phyloP scores from a whole-genome alignment of 352 stramenopile species.

The Nothophytophthora sp. region DNA sequence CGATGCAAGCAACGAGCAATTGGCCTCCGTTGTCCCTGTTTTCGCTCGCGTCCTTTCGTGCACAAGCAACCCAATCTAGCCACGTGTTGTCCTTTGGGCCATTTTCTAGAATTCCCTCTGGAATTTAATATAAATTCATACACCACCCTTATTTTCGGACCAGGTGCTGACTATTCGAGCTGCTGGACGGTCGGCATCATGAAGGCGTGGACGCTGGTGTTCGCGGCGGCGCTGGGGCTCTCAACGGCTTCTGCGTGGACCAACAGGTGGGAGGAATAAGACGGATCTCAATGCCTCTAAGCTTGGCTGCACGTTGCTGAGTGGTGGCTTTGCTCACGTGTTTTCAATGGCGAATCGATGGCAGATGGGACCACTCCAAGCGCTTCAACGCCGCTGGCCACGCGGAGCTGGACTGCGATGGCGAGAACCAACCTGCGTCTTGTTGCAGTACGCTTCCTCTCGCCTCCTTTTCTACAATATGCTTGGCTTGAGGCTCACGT shows the following conservation, averaged over 20 bases:
- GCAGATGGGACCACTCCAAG: slow-evolving; percentile 83
- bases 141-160: no score
- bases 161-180: not conserved
- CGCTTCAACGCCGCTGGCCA: slow-evolving; percentile 67
- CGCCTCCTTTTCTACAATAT: not conserved
- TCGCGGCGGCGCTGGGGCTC: slow-evolving; percentile 13
- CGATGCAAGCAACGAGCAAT: no score
- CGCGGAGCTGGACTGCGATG: slow-evolving; percentile 62
- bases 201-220: slow-evolving; percentile 9
- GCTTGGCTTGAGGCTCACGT: not conserved
- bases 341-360: no score
- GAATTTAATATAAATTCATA: no score
- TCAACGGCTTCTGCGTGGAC: slow-evolving; percentile 48
- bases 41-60: slow-evolving; percentile 2
- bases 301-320: not conserved
- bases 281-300: no score
- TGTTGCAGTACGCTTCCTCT: slow-evolving; percentile 65
- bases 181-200: no score
- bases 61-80: slow-evolving; percentile 1
- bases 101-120: slow-evolving; percentile 32
- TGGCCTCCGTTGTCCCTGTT: no score
- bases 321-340: not conserved
- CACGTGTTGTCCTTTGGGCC: slow-evolving; percentile 5
- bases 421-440: slow-evolving; percentile 47
- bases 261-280: slow-evolving; percentile 36